phyloP scores from a whole-genome alignment of 1,139 yeast genomes.

The Meyerozyma smithsonii region DNA sequence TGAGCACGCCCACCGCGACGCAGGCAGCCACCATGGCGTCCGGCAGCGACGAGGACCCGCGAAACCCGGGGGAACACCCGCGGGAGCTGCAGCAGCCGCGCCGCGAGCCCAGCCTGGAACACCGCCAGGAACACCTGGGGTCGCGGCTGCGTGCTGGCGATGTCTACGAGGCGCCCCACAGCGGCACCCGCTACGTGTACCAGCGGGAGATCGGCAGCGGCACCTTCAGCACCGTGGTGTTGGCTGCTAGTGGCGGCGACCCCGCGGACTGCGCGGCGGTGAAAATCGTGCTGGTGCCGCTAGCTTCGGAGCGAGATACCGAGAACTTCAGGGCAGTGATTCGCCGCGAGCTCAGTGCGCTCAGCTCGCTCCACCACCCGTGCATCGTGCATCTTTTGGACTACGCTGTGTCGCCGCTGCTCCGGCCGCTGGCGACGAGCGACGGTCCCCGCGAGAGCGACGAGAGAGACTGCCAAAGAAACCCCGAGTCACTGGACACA shows the following conservation, averaged over 20 bases:
- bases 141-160: conserved; percentile 11
- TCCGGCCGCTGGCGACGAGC: conserved; percentile 12
- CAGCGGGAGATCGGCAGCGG: conserved; percentile 48
- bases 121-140: no score
- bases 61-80: no score
- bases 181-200: conserved; percentile 17
- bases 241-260: conserved; percentile 26
- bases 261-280: conserved; percentile 28
- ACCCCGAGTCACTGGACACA: no score
- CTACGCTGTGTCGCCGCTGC: conserved; percentile 14
- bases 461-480: no score
- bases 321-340: conserved; percentile 60
- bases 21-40: no score
- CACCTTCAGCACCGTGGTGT: conserved; percentile 53
- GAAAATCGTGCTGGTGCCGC: conserved; percentile 37
- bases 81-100: no score
- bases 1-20: conserved; percentile 3
- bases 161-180: conserved; percentile 14
- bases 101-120: no score
- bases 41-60: no score
- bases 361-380: conserved; percentile 43
- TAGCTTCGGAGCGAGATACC: conserved; percentile 22
- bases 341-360: conserved; percentile 67
- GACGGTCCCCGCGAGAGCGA: no score
- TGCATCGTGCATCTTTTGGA: conserved; percentile 35